Percentiles rank a stretch among this genome's conserved stretches.
Conservation (phyloP, 306 rosid species). For the Myrica gale region DNA sequence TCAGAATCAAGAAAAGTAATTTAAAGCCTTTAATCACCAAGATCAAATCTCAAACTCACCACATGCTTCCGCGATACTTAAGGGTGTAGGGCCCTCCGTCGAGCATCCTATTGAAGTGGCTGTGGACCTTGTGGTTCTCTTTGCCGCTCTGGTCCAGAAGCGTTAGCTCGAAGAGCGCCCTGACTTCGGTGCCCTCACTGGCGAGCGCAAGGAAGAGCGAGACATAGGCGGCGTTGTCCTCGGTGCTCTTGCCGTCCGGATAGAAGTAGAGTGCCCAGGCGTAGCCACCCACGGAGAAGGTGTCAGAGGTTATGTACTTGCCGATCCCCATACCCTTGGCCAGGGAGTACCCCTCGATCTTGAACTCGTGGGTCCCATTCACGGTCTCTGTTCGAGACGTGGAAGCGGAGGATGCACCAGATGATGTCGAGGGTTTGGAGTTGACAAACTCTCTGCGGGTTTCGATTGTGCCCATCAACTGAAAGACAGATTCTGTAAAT, state of each 20-base stretch:
- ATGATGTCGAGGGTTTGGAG: constrained; percentile 20
- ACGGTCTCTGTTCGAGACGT: constrained; percentile 52
- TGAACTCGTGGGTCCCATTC: constrained; percentile 51
- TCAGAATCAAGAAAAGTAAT: not conserved
- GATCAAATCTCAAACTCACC: constrained; percentile 32
- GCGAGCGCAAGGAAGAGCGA: constrained; percentile 62
- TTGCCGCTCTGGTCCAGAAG: constrained; percentile 58
- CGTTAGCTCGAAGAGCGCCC: constrained; percentile 60
- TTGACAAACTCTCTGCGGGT: constrained; percentile 17
- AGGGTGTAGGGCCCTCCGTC: constrained; percentile 64
- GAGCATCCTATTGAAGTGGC: constrained; percentile 54
- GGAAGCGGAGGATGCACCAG: constrained; percentile 21
- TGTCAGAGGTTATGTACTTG: constrained; percentile 53
- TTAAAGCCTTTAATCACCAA: not conserved
- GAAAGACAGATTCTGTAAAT: not conserved
- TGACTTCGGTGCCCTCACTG: constrained; percentile 56
- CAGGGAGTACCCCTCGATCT: constrained; percentile 53
- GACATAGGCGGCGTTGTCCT: constrained; percentile 50
- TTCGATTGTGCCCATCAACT: constrained; percentile 57
- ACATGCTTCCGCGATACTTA: constrained; percentile 68
- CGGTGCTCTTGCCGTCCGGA: constrained; percentile 61
- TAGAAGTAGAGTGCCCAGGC: constrained; percentile 65
- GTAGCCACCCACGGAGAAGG: constrained; percentile 55
- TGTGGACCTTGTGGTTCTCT: constrained; percentile 58
- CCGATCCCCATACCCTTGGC: constrained; percentile 60